Evolutionary conservation across 306 rosid species (phyloP).

Genomic region (Fagus sylvatica): DNA sequence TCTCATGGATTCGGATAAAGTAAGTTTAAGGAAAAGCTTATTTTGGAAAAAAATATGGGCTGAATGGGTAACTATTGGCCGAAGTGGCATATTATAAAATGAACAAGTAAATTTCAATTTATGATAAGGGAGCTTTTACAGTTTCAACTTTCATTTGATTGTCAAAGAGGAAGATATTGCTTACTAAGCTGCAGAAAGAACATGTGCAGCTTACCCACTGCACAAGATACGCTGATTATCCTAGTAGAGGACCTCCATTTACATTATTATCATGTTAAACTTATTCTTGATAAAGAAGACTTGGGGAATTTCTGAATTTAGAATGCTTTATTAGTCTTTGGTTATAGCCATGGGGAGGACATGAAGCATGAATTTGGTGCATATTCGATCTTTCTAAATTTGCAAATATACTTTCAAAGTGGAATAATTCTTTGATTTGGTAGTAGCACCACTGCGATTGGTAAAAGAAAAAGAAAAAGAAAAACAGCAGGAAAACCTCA

Average conservation of each 20-base stretch:
- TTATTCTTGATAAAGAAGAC: neutral
- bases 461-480: neutral
- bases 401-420: neutral
- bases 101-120: neutral
- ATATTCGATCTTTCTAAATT: neutral
- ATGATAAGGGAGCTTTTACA: neutral
- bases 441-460: too few species aligned
- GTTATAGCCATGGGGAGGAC: neutral
- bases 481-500: neutral
- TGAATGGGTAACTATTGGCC: neutral
- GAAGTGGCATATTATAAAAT: neutral
- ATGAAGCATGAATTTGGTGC: neutral
- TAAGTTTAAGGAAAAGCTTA: neutral
- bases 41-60: neutral
- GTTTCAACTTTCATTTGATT: neutral
- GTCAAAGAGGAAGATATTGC: neutral
- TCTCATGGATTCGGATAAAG: neutral
- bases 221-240: too few species aligned
- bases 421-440: neutral
- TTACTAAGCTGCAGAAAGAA: constrained; percentile 1
- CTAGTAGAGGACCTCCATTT: neutral
- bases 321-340: neutral
- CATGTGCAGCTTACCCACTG: neutral
- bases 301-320: neutral
- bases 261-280: neutral